Evolutionary conservation across 352 stramenopile genomes (phyloP), one percentile per base, ranked within the genome.

Genomic region (Globisporangium okanoganense): DNA sequence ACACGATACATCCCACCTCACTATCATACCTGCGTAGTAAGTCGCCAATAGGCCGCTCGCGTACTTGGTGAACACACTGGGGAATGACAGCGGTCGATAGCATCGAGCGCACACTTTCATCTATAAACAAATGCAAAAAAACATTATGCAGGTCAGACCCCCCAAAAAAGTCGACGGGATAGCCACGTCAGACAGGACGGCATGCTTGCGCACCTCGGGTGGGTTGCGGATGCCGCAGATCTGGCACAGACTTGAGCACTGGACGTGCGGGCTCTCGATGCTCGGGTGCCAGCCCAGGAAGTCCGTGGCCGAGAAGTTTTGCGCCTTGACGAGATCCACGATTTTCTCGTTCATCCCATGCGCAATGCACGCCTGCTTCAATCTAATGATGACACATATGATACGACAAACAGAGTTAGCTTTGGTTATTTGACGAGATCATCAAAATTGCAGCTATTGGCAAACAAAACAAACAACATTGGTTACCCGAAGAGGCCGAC

Each of bases 221-320:
- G 75, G 35, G 62, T 91, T 95, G 25, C 86, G 86, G 60, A 92
- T 87, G 43, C 72, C 74, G 43, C 86, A 95, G 47, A 85, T 64
- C 53, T 72, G 67, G 51, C 86, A 95, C 12, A 94, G 61, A 53
- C 75, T 88, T 3, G 86, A 92, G 66, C 78, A 93, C 12, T 75
- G 71, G 25, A 88, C 82, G n/a, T 73, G 75, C 2, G 84, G 83
- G 18, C 73, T 70, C 74, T 95, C 86, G 31, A 90, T 87, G 2
- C 69, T 73, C 25, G 86, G 86, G 56, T 95, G 80, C 86, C 86
- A 95, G 5, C 86, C 86, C 22, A 95, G 73, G 50, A 75, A 91
- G 52, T 95, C 84, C 12, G 76, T 89, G 6, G 82, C 76, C 6
- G 79, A 80, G 55, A 87, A 85, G 2, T 90, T 89, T 55, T 80